Conservation (phyloP, 1,139 yeast species). For the Yarrowia galli region DNA sequence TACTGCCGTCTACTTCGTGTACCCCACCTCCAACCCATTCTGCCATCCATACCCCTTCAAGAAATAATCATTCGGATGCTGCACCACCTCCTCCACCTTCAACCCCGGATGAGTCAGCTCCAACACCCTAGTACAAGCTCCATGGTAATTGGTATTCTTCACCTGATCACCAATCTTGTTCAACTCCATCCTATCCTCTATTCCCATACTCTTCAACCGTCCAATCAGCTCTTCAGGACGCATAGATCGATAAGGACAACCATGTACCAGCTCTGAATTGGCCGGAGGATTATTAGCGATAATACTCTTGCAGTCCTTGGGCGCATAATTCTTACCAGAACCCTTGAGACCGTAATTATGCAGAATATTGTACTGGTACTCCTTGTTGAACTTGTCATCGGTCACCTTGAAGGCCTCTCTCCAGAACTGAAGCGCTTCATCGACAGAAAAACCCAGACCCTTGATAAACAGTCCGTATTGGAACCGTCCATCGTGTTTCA, state of each 20-base stretch:
- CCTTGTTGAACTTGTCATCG: conserved; percentile 81
- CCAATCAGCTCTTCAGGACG: conserved; percentile 64
- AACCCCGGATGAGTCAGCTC: conserved; percentile 71
- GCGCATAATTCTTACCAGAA: conserved; percentile 80
- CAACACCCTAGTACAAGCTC: conserved; percentile 90
- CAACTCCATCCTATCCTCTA: conserved; percentile 67
- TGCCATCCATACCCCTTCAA: conserved; percentile 56
- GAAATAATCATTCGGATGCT: conserved; percentile 88
- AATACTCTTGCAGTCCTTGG: conserved; percentile 84
- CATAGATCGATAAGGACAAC: conserved; percentile 90
- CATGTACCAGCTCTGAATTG: conserved; percentile 64
- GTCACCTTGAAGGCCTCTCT: conserved; percentile 69
- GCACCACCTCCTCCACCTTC: conserved; percentile 58
- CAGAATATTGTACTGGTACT: conserved; percentile 83
- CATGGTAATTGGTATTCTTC: conserved; percentile 71
- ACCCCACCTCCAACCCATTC: conserved; percentile 9
- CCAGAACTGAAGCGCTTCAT: conserved; percentile 91
- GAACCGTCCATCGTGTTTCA: conserved; percentile 82
- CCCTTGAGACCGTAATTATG: conserved; percentile 95
- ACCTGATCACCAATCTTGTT: conserved; percentile 71
- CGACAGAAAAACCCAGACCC: conserved; percentile 85
- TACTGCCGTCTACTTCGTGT: background rate
- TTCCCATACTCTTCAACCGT: conserved; percentile 70
- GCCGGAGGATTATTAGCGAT: conserved; percentile 75
- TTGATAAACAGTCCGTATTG: conserved; percentile 85